A percentile compares a stretch with the other conserved stretches of the same genome.
Evolutionary conservation across 2,329 filamentous ascomycete species (phyloP).

Genomic region (Penicillium sp.): DNA sequence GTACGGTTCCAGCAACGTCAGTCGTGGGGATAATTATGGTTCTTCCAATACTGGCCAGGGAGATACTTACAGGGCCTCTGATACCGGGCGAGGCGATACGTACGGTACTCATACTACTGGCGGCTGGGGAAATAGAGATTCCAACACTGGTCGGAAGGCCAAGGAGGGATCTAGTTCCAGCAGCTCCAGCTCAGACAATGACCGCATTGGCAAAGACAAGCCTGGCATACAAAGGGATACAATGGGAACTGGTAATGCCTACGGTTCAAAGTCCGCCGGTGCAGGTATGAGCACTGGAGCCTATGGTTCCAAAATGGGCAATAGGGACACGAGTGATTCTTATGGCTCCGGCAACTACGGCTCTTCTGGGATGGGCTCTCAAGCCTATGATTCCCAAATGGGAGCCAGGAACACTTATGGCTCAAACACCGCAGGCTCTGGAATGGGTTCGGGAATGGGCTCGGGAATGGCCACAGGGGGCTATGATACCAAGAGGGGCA

Average conservation of each 20-base stretch:
- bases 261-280: constrained; percentile 3
- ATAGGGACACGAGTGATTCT: no score
- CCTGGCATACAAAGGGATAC: not conserved
- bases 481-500: not conserved
- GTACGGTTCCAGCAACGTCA: constrained; percentile 3
- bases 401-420: no score
- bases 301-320: no score
- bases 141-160: not conserved
- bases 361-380: not conserved
- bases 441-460: constrained; percentile 6
- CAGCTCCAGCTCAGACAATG: not conserved
- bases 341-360: not conserved
- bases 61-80: not conserved
- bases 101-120: not conserved
- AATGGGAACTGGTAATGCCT: not conserved
- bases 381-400: no score
- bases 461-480: not conserved
- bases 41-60: not conserved
- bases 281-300: not conserved
- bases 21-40: not conserved
- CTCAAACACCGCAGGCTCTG: not conserved
- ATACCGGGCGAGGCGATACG: not conserved
- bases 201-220: not conserved
- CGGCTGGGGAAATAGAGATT: no score
- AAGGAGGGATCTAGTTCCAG: not conserved